These are phyloP conservation scores for Kluyveromyces nonfermentans DNA, from an alignment of 805 yeast species.

Conservation along the genomic window DNA sequence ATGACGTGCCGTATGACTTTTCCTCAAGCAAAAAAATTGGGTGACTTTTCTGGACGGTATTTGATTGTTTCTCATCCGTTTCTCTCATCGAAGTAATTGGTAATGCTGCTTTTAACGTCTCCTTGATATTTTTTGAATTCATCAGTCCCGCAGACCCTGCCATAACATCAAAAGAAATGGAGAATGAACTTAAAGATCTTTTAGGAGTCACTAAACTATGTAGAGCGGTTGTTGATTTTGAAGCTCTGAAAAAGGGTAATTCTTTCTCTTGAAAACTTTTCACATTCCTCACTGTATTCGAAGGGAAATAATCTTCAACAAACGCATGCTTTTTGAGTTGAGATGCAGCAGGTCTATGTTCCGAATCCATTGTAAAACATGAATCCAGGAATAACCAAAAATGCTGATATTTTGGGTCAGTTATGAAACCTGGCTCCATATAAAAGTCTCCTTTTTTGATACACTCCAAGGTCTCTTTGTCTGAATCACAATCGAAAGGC, in stretches of 20 bases:
- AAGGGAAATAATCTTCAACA: constrained; percentile 19
- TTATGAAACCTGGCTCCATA: constrained; percentile 52
- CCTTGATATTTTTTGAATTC: constrained; percentile 15
- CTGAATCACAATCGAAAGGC: constrained; percentile 69
- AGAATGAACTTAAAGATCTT: constrained; percentile 8
- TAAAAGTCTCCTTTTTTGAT: constrained; percentile 48
- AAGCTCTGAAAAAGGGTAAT: constrained; percentile 7
- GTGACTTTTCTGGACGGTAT: constrained; percentile 6
- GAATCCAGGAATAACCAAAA: constrained; percentile 49
- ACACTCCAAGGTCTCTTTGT: constrained; percentile 57
- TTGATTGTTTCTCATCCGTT: neutral
- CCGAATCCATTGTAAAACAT: constrained; percentile 43
- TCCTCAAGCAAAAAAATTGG: constrained; percentile 27
- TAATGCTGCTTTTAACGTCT: constrained; percentile 20
- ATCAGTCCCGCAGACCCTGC: constrained; percentile 4
- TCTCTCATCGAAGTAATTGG: constrained; percentile 10
- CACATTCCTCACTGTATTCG: neutral
- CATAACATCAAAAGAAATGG: neutral
- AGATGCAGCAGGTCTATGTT: constrained; percentile 37
- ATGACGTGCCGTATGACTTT: constrained; percentile 19
- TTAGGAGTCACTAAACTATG: constrained; percentile 18
- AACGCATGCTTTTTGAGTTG: constrained; percentile 39
- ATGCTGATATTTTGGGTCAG: constrained; percentile 38
- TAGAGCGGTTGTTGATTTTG: constrained; percentile 17
- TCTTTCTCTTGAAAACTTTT: constrained; percentile 3